Base-by-base conservation (phyloP, 208 protist genomes). In the Borovskyia barvae region DNA sequence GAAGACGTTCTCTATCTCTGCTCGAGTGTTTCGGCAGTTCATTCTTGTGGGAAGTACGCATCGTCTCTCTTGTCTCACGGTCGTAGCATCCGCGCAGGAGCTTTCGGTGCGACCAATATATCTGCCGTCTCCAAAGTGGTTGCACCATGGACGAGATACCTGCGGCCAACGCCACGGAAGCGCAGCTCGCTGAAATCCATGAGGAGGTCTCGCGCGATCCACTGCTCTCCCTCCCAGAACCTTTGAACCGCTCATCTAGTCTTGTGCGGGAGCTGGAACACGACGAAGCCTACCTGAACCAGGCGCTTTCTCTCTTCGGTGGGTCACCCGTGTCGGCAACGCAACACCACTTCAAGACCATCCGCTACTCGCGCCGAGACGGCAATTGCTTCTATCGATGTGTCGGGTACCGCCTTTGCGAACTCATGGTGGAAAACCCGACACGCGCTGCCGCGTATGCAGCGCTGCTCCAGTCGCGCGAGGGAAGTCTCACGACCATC, bases 311-410 rank as follows among this genome's bases (percentile, higher is more conserved):
- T 5, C 58, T 94, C 15, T 78, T 72, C 28, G 42, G 50, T 17
- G 55, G 49, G 37, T 48, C 60, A 1, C 29, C 6, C 6, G 3
- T 37, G 9, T 49, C 57, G 14, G 61, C 54, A 2, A 56, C 48
- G 30, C 25, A 40, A 29, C 59, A 60, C 47, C 45, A 69, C 46
- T 72, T 56, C 43, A 17, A 17, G 1, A 59, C 46, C 8, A 82
- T 94, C 43, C 79, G 82, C 11, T 92, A 89, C 43, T 66, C 76
- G 0, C 66, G 88, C 9, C 73, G 88, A 8, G 88, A 94, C 49
- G 88, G 88, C n/a, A 92, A 90, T 55, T 94, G 88, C 68, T 94
- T 94, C 57, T 94, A 84, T 56, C 84, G 88, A 11, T 86, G 80
- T 35, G 74, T 72, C n/a, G 54, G 71, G 17, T 94, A 91, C 45